phyloP scores from a whole-genome alignment of 2,329 filamentous ascomycete species.

The Clonostachys sp. region DNA sequence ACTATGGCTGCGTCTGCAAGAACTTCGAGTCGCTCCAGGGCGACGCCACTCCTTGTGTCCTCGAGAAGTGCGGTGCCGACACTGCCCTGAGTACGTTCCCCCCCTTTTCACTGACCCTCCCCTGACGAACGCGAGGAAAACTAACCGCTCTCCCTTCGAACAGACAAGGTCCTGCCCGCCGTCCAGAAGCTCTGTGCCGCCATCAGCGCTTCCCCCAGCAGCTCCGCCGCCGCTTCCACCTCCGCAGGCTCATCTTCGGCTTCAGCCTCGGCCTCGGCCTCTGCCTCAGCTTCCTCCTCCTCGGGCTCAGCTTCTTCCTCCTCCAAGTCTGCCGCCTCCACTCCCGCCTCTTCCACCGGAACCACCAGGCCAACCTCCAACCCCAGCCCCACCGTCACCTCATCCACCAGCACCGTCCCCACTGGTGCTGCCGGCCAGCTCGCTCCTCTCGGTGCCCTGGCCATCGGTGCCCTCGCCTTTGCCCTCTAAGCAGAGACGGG shows the following conservation, averaged over 20 bases:
- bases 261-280: constrained; percentile 2
- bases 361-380: constrained; percentile 1
- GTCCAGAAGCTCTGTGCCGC: constrained; percentile 24
- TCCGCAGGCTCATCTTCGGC: constrained; percentile 1
- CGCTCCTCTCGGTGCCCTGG: constrained; percentile 21
- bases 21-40: constrained; percentile 22
- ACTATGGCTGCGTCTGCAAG: constrained; percentile 26
- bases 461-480: constrained; percentile 22
- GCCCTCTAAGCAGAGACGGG: constrained; percentile 22
- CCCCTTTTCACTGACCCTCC: neutral
- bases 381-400: constrained; percentile 9
- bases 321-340: constrained; percentile 1
- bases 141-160: neutral
- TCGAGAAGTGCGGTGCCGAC: constrained; percentile 26
- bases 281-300: neutral
- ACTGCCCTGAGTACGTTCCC: constrained; percentile 28
- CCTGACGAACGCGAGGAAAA: too few species aligned
- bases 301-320: too few species aligned
- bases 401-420: constrained; percentile 8
- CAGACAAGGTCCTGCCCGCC: constrained; percentile 33
- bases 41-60: constrained; percentile 25
- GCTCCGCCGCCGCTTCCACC: constrained; percentile 6
- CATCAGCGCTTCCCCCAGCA: constrained; percentile 2
- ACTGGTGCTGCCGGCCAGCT: constrained; percentile 19
- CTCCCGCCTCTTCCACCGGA: constrained; percentile 5